Evolutionary conservation across 2,329 filamentous ascomycete genomes (phyloP).

Genomic region (Talaromyces sp.): DNA sequence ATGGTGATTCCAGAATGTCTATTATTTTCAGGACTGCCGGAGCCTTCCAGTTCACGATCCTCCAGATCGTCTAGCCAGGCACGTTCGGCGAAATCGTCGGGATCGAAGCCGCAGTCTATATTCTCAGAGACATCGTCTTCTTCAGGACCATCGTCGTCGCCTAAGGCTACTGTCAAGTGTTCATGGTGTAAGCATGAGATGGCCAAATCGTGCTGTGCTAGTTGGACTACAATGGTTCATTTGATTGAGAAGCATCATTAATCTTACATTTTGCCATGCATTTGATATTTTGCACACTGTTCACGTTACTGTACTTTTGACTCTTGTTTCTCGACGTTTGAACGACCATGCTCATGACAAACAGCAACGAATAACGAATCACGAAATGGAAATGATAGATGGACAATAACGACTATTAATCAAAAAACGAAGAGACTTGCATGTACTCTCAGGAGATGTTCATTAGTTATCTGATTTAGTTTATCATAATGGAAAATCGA

Average conservation of each 20-base stretch:
- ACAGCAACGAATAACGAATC: constrained; percentile 8
- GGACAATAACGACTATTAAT: not conserved
- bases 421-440: not conserved
- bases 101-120: not conserved
- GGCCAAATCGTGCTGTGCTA: constrained; percentile 18
- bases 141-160: not conserved
- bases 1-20: constrained; percentile 20
- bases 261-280: not conserved
- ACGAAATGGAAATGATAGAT: not conserved
- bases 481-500: not conserved
- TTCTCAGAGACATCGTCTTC: not conserved
- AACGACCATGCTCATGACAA: not conserved
- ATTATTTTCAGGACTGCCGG: constrained; percentile 6
- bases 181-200: constrained; percentile 19
- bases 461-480: not conserved
- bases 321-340: not conserved
- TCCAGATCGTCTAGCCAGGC: constrained; percentile 14
- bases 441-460: not conserved
- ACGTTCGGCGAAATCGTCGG: not conserved
- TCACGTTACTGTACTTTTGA: not conserved
- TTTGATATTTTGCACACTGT: not conserved
- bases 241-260: constrained; percentile 20
- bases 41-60: constrained; percentile 3
- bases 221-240: constrained; percentile 22
- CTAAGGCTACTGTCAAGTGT: constrained; percentile 13